A percentile compares a stretch with the other conserved stretches of the same genome.
These are phyloP conservation scores for Botrytis pseudocinerea DNA, from an alignment of 2,329 filamentous ascomycete species.

Conservation along the genomic window DNA sequence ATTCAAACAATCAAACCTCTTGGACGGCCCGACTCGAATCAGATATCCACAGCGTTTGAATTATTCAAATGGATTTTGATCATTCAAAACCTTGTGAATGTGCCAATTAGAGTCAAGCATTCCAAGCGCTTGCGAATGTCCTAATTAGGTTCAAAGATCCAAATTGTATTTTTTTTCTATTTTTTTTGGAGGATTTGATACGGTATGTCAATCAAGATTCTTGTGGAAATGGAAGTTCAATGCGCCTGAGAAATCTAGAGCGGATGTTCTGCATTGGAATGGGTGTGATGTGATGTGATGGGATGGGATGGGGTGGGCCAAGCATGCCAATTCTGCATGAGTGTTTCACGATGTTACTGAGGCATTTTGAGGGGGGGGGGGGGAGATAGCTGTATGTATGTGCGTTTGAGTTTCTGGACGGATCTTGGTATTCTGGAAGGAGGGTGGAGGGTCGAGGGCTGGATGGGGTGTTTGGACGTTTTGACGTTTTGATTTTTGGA, in stretches of 20 bases:
- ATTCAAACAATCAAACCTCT: not conserved
- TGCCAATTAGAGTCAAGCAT: not conserved
- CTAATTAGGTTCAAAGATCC: not conserved
- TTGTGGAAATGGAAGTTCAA: too few species aligned
- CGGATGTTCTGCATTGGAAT: not conserved
- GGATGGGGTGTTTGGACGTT: too few species aligned
- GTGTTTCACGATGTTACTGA: slow-evolving; percentile 14
- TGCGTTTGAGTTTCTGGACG: not conserved
- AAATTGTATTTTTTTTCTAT: too few species aligned
- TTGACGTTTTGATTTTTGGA: not conserved
- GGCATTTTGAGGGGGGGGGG: not conserved
- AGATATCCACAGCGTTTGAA: not conserved
- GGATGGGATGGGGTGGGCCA: not conserved
- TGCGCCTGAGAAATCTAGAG: not conserved
- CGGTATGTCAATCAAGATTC: too few species aligned
- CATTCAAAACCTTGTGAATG: not conserved
- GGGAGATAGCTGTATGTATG: too few species aligned
- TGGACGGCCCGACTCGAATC: not conserved
- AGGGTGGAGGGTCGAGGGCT: too few species aligned
- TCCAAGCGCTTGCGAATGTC: not conserved
- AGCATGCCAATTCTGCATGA: slow-evolving; percentile 17
- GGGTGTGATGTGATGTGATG: not conserved
- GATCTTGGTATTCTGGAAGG: not conserved
- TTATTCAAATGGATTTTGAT: not conserved
- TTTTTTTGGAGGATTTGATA: too few species aligned